Percentiles rank a stretch among this genome's conserved stretches.
Conservation (phyloP, 257 asterid species). For the Jaltomata sinuosa region DNA sequence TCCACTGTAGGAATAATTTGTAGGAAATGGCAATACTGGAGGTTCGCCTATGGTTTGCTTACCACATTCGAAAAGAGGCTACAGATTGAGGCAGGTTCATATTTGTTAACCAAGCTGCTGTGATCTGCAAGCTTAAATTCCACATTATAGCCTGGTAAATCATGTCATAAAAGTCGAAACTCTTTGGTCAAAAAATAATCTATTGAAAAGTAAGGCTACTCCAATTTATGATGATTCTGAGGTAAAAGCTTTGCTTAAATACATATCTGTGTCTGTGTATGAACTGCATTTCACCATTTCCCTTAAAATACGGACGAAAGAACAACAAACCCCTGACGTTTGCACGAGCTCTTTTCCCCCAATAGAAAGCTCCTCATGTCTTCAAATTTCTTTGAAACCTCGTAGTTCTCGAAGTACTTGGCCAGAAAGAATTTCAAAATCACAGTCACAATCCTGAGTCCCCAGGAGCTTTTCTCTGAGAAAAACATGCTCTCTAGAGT, state of each 20-base stretch:
- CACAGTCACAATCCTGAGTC: no score
- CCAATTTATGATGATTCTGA: not conserved
- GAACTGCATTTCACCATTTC: constrained; percentile 41
- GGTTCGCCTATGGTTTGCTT: constrained; percentile 6
- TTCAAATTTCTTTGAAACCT: no score
- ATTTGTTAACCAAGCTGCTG: constrained; percentile 8
- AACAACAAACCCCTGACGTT: constrained; percentile 59
- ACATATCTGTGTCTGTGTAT: constrained; percentile 4
- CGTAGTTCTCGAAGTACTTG: no score
- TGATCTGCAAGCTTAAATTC: constrained; percentile 25
- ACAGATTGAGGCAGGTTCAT: constrained; percentile 2
- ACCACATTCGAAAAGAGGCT: no score
- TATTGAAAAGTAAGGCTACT: no score
- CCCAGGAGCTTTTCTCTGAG: constrained; percentile 41
- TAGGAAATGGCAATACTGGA: constrained; percentile 20
- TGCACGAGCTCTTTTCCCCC: constrained; percentile 45
- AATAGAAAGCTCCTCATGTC: no score
- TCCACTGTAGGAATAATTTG: constrained; percentile 13
- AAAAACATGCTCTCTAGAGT: constrained; percentile 63
- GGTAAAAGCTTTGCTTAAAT: not conserved
- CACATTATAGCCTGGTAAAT: constrained; percentile 29
- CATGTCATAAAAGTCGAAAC: not conserved
- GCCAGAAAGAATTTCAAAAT: no score
- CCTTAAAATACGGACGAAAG: constrained; percentile 44
- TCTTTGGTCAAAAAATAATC: no score